Percentiles rank a stretch among this genome's conserved stretches.
Conservation (phyloP, 2,329 filamentous ascomycete species). For the Talaromyces verruculosus region DNA sequence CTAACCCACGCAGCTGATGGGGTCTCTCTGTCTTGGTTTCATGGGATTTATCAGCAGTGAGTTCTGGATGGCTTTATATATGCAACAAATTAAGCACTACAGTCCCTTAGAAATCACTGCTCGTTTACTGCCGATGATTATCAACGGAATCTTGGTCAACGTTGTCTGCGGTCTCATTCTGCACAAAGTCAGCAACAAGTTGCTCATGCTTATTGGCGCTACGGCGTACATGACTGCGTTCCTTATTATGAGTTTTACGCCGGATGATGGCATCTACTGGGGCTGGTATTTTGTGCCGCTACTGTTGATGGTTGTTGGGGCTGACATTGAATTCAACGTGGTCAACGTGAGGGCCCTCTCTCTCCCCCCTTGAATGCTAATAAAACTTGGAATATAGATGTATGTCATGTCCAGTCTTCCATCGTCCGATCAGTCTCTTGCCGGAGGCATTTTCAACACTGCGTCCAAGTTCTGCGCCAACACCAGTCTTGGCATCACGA, state of each 20-base stretch:
- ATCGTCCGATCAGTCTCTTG: conserved; percentile 61
- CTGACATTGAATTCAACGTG: conserved; percentile 70
- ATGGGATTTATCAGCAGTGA: conserved; percentile 61
- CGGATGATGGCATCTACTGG: conserved; percentile 59
- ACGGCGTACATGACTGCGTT: conserved; percentile 45
- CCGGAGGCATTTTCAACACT: conserved; percentile 68
- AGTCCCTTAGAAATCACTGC: conserved; percentile 61
- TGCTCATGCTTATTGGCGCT: conserved; percentile 58
- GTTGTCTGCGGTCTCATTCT: conserved; percentile 61
- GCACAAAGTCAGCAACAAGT: conserved; percentile 63
- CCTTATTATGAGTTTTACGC: conserved; percentile 59
- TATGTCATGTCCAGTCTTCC: conserved; percentile 68
- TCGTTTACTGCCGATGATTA: conserved; percentile 64
- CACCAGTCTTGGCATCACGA: conserved; percentile 61
- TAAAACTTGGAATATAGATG: conserved; percentile 48
- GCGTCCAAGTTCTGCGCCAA: conserved; percentile 61
- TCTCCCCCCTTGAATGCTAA: not conserved
- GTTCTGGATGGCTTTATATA: conserved; percentile 66
- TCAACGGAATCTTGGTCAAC: conserved; percentile 64
- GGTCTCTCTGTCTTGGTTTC: conserved; percentile 59
- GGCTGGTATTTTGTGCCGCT: conserved; percentile 63
- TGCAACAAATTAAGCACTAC: conserved; percentile 58
- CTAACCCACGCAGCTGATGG: conserved; percentile 49
- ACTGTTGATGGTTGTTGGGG: conserved; percentile 62
- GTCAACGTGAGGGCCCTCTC: conserved; percentile 55